Evolutionary conservation across 768 basidiomycete genomes (phyloP).

Genomic region (Baorangia bicolor): DNA sequence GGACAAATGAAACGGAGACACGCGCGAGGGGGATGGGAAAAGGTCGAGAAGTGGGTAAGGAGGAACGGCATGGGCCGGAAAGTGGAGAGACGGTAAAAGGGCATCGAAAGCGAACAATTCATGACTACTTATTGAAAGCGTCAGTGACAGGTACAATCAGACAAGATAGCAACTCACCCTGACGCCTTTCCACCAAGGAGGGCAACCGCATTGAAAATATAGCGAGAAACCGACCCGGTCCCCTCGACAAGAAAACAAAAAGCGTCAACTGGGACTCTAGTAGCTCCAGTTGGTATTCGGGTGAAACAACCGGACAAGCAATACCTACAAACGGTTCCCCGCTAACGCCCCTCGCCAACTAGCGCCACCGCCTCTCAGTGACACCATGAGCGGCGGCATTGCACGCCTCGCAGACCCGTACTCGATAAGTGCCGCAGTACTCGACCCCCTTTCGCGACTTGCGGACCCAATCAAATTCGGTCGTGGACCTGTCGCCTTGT

Average conservation of each 20-base stretch:
- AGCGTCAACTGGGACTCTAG: background rate
- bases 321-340: conserved; percentile 6
- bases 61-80: background rate
- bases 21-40: background rate
- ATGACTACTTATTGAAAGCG: background rate
- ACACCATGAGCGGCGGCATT: conserved; percentile 27
- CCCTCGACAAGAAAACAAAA: background rate
- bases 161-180: conserved; percentile 2
- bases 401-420: conserved; percentile 35
- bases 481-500: conserved; percentile 16
- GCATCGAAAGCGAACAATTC: background rate
- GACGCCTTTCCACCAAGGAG: background rate
- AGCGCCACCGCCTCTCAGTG: conserved; percentile 28
- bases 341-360: conserved; percentile 3
- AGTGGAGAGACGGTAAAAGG: too few species aligned
- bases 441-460: conserved; percentile 31
- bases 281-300: background rate
- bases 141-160: background rate
- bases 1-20: background rate
- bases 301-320: background rate
- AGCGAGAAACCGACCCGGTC: background rate
- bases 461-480: conserved; percentile 47
- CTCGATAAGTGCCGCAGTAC: conserved; percentile 25
- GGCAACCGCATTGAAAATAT: background rate
- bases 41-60: background rate